Base-by-base conservation (phyloP, 2,329 filamentous ascomycete species). In the Pezizomycotina sp. region DNA sequence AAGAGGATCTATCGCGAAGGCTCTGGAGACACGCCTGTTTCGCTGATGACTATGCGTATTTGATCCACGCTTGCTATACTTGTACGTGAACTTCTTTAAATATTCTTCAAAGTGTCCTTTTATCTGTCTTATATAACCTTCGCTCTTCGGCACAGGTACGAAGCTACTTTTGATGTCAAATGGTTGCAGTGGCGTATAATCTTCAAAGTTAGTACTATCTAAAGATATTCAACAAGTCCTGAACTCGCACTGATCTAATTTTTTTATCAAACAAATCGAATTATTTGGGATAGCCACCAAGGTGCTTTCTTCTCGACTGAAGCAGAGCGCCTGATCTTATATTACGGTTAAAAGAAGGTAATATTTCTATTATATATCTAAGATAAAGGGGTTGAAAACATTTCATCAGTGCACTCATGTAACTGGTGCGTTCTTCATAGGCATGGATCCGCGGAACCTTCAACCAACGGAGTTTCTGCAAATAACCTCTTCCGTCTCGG, bases 381-480 rank as follows among this genome's bases (percentile, higher is more conserved):
- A 20, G 24, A 13, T 24, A 14, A 6, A 14, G 18, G 12, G 5
- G 21, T 18, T 38, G 27, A 34, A 16, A n/a, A 30, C 7, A 15
- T 33, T n/a, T 39, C 16, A 35, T 28, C 21, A 12, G 10, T 12
- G 7, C 7, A 3, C 8, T n/a, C n/a, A n/a, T n/a, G n/a, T n/a
- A n/a, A n/a, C n/a, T n/a, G n/a, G n/a, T n/a, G n/a, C n/a, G n/a
- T n/a, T n/a, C n/a, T 27, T 9, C n/a, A 15, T 24, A 51, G 49
- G 83, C 47, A 93, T 93, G 68, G 89, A 98, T 81, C 81, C 4
- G 76, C 82, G 1, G 77, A 89, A 42, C 89, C 89, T 1, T 89
- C 82, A 0, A 77, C 80, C 33, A 98, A 98, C 54, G 82, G 81
- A 24, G 69, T 86, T 4, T 77, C 78, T n/a, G 79, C 81, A 0